Conservation (phyloP, 2,329 filamentous ascomycete species). For the Diaporthe citriasiana region DNA sequence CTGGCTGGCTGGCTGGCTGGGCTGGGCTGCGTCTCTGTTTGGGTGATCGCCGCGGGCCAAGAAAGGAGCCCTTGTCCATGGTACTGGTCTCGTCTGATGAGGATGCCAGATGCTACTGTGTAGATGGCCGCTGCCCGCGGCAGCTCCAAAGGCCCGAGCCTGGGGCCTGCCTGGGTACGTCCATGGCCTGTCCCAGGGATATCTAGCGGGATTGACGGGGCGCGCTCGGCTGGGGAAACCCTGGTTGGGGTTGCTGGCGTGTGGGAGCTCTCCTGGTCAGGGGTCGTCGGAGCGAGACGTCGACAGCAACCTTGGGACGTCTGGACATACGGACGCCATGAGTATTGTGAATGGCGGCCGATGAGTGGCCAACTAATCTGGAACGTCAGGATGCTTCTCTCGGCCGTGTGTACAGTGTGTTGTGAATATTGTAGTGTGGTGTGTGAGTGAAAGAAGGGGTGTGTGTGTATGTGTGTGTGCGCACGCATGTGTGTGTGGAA, state of each 20-base stretch:
- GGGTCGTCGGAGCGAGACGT: slow-evolving; percentile 27
- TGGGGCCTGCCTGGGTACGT: background rate
- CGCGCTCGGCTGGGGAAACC: slow-evolving; percentile 34
- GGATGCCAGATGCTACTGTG: slow-evolving; percentile 18
- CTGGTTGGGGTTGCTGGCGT: slow-evolving; percentile 7
- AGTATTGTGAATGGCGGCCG: slow-evolving; percentile 4
- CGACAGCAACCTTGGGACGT: slow-evolving; percentile 7
- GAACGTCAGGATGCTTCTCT: slow-evolving; percentile 1
- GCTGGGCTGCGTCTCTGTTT: slow-evolving; percentile 10
- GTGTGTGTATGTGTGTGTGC: background rate
- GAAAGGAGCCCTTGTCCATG: slow-evolving; percentile 18
- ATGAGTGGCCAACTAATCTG: slow-evolving; percentile 10
- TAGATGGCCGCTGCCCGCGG: slow-evolving; percentile 27
- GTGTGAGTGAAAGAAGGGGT: background rate
- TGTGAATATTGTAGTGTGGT: background rate
- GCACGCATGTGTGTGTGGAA: background rate
- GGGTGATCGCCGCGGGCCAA: slow-evolving; percentile 32
- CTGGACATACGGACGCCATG: background rate
- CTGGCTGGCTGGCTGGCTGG: slow-evolving; percentile 7
- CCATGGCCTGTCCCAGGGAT: slow-evolving; percentile 22
- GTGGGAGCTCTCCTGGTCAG: slow-evolving; percentile 27
- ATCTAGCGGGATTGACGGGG: background rate
- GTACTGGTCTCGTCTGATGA: slow-evolving; percentile 17
- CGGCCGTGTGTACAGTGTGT: slow-evolving; percentile 2
- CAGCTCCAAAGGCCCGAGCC: slow-evolving; percentile 17